Percentiles rank a stretch among this genome's conserved stretches.
These are phyloP conservation scores for Aspergillus coremiiformis DNA, from an alignment of 495 filamentous ascomycete species.

Conservation along the genomic window DNA sequence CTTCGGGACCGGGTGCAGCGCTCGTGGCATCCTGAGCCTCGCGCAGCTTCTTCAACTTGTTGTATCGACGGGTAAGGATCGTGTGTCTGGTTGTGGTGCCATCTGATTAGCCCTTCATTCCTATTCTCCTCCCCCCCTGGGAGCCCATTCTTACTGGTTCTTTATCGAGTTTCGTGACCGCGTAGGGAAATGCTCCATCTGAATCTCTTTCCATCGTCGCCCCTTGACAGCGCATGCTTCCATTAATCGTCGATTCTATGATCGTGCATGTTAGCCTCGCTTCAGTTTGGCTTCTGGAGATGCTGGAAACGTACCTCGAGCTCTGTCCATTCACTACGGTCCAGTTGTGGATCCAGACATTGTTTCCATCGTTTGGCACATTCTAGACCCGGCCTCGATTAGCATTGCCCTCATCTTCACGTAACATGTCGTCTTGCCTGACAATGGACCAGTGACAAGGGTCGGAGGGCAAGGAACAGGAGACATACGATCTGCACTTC, in stretches of 20 bases:
- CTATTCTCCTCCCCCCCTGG: background rate
- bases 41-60: background rate
- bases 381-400: background rate
- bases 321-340: background rate
- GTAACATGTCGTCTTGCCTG: background rate
- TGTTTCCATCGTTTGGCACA: conserved; percentile 20
- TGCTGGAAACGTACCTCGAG: background rate
- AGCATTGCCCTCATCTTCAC: background rate
- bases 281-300: background rate
- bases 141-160: background rate
- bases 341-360: conserved; percentile 6
- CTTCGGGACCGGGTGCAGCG: background rate
- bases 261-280: background rate
- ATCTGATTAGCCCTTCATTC: background rate
- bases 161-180: background rate
- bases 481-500: conserved; percentile 2
- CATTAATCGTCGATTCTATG: background rate
- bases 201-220: background rate
- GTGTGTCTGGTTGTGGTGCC: background rate
- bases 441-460: too few relatives aligned
- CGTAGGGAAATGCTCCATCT: background rate
- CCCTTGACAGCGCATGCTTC: background rate
- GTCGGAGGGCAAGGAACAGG: background rate
- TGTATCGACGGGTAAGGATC: background rate
- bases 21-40: background rate